Conservation (phyloP, 2,329 filamentous ascomycete species). For the Dothideomycetes sp. region DNA sequence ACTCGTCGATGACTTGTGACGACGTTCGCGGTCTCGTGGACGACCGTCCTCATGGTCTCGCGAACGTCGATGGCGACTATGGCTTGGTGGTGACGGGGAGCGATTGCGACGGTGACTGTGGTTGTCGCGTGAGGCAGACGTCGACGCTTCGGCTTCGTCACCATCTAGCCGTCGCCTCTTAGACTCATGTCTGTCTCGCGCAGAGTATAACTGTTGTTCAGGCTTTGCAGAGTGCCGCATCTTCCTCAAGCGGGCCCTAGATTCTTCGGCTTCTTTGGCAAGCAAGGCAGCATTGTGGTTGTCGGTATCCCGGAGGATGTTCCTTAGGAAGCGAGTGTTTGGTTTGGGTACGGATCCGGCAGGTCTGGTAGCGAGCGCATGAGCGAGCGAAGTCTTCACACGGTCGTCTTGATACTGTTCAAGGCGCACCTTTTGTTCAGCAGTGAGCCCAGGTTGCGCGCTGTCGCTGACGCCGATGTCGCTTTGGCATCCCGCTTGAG, state of each 20-base stretch:
- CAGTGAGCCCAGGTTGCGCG: slow-evolving; percentile 60
- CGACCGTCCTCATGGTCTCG: neutral
- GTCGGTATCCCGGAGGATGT: slow-evolving; percentile 82
- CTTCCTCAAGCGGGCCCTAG: slow-evolving; percentile 57
- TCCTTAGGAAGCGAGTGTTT: slow-evolving; percentile 80
- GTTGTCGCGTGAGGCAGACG: too few relatives aligned
- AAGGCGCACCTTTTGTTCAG: slow-evolving; percentile 41
- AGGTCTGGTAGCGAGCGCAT: slow-evolving; percentile 6
- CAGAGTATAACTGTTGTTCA: slow-evolving; percentile 15
- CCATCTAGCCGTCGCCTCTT: slow-evolving; percentile 7
- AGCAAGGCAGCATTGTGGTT: slow-evolving; percentile 80
- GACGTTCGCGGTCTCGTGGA: neutral
- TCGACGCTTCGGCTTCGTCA: neutral
- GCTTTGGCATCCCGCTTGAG: slow-evolving; percentile 70
- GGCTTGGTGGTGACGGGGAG: too few relatives aligned
- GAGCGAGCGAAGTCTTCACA: neutral
- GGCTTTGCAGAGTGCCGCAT: slow-evolving; percentile 31
- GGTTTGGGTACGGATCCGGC: slow-evolving; percentile 57
- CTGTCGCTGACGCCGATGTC: slow-evolving; percentile 62
- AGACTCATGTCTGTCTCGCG: slow-evolving; percentile 11
- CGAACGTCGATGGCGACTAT: neutral
- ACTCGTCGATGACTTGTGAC: too few relatives aligned
- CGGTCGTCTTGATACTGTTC: neutral
- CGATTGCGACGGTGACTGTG: too few relatives aligned
- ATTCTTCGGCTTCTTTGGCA: slow-evolving; percentile 74